phyloP scores from a whole-genome alignment of 2,329 filamentous ascomycete genomes.

The Metarhizium album region DNA sequence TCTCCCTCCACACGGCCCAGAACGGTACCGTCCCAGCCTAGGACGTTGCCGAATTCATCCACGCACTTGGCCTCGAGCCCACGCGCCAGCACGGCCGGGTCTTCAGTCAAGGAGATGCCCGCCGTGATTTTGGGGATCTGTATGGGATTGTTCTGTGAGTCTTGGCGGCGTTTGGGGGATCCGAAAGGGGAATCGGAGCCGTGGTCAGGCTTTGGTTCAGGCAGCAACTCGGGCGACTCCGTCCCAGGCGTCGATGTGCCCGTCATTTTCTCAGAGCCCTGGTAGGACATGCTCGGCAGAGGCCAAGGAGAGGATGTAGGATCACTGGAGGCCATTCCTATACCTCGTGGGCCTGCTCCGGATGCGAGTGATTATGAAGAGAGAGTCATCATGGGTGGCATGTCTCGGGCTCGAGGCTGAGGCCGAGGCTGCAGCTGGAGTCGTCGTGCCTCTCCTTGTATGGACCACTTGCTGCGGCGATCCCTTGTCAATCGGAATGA shows the following conservation, averaged over 20 bases:
- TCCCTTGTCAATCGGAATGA: too few relatives aligned
- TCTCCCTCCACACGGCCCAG: constrained; percentile 43
- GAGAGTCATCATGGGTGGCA: background rate
- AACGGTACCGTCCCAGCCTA: constrained; percentile 38
- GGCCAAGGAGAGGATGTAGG: background rate
- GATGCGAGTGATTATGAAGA: background rate
- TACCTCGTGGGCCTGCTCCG: background rate
- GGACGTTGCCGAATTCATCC: constrained; percentile 44
- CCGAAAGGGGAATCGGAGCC: background rate
- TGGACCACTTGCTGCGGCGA: too few relatives aligned
- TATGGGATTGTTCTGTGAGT: constrained; percentile 7
- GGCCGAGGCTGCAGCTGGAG: background rate
- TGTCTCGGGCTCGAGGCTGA: background rate
- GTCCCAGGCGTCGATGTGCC: constrained; percentile 11
- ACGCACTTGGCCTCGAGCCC: constrained; percentile 37
- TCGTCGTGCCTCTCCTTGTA: background rate
- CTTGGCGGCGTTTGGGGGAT: background rate
- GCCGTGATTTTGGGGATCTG: constrained; percentile 30
- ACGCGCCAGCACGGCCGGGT: constrained; percentile 23
- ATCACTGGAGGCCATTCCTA: background rate
- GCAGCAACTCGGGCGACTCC: background rate
- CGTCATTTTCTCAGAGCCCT: constrained; percentile 13
- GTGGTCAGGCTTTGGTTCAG: background rate
- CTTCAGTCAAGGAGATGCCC: constrained; percentile 21
- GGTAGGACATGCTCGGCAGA: background rate